Percentiles rank a stretch among this genome's conserved stretches.
Conservation (phyloP, 371 early-diverging fungal species). For the Apophysomyces elegans region DNA sequence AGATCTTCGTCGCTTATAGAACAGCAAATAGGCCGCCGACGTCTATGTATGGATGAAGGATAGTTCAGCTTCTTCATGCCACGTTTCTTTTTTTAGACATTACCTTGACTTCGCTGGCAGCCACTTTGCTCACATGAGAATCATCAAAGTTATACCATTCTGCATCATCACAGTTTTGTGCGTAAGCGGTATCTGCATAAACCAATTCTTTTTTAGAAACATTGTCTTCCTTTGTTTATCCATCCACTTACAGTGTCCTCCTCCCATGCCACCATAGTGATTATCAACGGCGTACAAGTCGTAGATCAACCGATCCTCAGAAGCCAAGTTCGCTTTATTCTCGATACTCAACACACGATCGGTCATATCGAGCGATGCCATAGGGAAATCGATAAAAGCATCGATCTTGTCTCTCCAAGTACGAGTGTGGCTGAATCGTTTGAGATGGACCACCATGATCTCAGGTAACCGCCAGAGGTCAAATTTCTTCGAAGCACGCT, state of each 20-base stretch:
- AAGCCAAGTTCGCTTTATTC: conserved; percentile 20
- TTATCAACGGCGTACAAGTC: conserved; percentile 91
- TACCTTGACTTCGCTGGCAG: conserved; percentile 61
- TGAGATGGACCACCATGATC: conserved; percentile 65
- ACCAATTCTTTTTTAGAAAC: conserved; percentile 7
- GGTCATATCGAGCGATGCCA: conserved; percentile 45
- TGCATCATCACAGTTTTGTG: conserved; percentile 71
- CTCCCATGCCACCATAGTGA: conserved; percentile 91
- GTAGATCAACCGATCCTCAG: conserved; percentile 60
- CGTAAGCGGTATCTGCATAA: conserved; percentile 83
- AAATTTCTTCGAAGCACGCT: conserved; percentile 59
- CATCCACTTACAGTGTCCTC: conserved; percentile 84
- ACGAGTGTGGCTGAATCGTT: conserved; percentile 68
- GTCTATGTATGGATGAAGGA: conserved; percentile 47
- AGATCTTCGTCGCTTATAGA: conserved; percentile 72
- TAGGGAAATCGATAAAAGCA: conserved; percentile 66
- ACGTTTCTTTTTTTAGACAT: not conserved
- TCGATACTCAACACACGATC: conserved; percentile 25
- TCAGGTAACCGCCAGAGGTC: conserved; percentile 62
- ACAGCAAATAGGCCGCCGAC: conserved; percentile 83
- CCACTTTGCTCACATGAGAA: conserved; percentile 70
- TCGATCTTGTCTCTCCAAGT: conserved; percentile 65
- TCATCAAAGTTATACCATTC: conserved; percentile 94
- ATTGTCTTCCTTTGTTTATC: not conserved
- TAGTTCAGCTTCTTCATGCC: not conserved